Conservation (phyloP, 352 stramenopile species). For the Globisporangium solare region DNA sequence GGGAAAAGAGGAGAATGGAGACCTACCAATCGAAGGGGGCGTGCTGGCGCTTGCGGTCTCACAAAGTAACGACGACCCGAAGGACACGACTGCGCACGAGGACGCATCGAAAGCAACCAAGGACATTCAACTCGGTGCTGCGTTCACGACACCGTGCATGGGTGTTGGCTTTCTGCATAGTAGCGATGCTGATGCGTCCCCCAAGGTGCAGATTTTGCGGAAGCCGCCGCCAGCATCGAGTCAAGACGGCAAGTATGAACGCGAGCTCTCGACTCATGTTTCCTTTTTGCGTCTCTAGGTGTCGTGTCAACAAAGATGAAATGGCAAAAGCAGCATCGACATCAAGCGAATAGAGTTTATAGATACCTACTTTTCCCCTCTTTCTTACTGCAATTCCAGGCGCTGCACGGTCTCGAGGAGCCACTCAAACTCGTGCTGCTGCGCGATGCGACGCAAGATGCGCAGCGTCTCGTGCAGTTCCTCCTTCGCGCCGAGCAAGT, state of each 20-base stretch:
- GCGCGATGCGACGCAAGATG: slow-evolving; percentile 53
- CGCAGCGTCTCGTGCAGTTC: slow-evolving; percentile 56
- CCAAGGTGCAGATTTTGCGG: slow-evolving; percentile 49
- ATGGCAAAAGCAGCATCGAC: not conserved
- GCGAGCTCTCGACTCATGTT: slow-evolving; percentile 3
- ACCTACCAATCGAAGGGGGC: slow-evolving; percentile 45
- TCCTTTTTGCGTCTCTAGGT: slow-evolving; percentile 5
- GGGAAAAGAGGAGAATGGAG: slow-evolving; percentile 27
- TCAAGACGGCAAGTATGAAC: not conserved
- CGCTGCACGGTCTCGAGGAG: slow-evolving; percentile 66
- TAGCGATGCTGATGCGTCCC: slow-evolving; percentile 3
- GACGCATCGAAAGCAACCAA: not conserved
- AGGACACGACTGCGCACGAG: not conserved
- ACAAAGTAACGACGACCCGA: too few relatives aligned
- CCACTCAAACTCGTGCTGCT: slow-evolving; percentile 68
- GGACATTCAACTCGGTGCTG: slow-evolving; percentile 41
- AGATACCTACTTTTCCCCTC: not conserved
- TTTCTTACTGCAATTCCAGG: slow-evolving; percentile 26
- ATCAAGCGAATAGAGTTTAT: not conserved
- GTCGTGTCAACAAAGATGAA: not conserved
- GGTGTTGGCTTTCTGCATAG: slow-evolving; percentile 48
- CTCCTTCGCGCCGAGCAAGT: slow-evolving; percentile 27
- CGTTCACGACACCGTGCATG: slow-evolving; percentile 69
- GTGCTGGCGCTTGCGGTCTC: slow-evolving; percentile 31
- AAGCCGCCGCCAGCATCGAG: slow-evolving; percentile 15